Conservation (phyloP, 306 rosid genomes). For the Coriaria nepalensis region DNA sequence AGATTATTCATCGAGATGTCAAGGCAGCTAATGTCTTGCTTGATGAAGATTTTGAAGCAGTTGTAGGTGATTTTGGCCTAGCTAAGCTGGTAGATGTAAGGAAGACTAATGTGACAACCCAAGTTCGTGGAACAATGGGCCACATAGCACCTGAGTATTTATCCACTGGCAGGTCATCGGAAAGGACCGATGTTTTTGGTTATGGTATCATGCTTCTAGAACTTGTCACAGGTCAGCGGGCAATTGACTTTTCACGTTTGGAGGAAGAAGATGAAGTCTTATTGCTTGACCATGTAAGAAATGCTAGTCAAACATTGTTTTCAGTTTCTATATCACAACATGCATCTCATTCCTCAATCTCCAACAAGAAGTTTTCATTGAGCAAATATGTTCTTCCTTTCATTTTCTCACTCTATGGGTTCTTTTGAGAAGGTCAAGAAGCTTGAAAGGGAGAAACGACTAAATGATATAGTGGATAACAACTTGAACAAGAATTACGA, state of each 20-base stretch:
- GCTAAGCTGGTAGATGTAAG: constrained; percentile 98
- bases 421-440: constrained; percentile 56
- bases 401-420: no score
- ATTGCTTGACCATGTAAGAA: constrained; percentile 85
- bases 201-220: constrained; percentile 96
- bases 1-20: constrained; percentile 97
- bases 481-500: constrained; percentile 48
- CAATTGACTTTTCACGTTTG: constrained; percentile 91
- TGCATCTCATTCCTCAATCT: neutral
- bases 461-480: constrained; percentile 67
- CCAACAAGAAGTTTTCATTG: no score
- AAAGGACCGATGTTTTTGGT: constrained; percentile 97
- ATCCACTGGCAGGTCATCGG: constrained; percentile 97
- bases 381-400: no score
- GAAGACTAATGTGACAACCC: constrained; percentile 87
- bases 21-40: constrained; percentile 97
- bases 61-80: constrained; percentile 94
- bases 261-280: constrained; percentile 96
- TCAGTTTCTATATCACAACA: neutral
- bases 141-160: constrained; percentile 98
- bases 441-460: constrained; percentile 74
- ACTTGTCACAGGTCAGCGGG: constrained; percentile 90
- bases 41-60: constrained; percentile 96
- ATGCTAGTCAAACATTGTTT: constrained; percentile 4
- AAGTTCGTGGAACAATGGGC: constrained; percentile 99